Conservation (phyloP, 1,139 yeast species). For the Debaryomyces psychrophilus region DNA sequence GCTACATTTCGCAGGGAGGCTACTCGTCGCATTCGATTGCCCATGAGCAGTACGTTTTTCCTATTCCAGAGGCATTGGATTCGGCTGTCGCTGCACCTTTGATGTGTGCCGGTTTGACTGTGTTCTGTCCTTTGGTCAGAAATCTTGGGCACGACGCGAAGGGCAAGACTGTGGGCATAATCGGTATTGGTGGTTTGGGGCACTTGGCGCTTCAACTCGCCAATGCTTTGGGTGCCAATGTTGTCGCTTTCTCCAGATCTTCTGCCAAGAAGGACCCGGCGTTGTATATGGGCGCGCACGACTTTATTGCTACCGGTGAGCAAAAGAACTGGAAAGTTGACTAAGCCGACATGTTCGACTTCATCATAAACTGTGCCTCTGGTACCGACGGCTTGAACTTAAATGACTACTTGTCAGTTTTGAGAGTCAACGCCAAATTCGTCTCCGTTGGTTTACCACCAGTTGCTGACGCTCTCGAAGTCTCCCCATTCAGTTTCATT, state of each 20-base stretch:
- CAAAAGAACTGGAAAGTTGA: conserved; percentile 35
- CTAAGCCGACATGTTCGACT: conserved; percentile 42
- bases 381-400: conserved; percentile 41
- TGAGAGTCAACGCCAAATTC: conserved; percentile 50
- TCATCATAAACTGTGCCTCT: conserved; percentile 52
- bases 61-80: conserved; percentile 56
- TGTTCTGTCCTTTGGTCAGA: conserved; percentile 55
- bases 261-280: conserved; percentile 41
- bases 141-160: conserved; percentile 30
- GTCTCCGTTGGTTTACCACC: conserved; percentile 60
- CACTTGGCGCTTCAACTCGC: conserved; percentile 48
- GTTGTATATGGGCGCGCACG: conserved; percentile 39
- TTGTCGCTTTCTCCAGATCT: conserved; percentile 43
- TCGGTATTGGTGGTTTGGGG: conserved; percentile 53
- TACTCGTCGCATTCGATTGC: conserved; percentile 60
- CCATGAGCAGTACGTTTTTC: conserved; percentile 54
- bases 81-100: conserved; percentile 60
- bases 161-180: conserved; percentile 50
- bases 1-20: conserved; percentile 60
- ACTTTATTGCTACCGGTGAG: conserved; percentile 42
- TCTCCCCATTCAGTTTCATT: conserved; percentile 33
- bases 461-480: conserved; percentile 26
- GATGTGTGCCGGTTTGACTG: conserved; percentile 70
- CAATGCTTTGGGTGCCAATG: conserved; percentile 45
- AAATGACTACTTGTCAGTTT: conserved; percentile 32